phyloP scores from a whole-genome alignment of 1,284 basidiomycete species.

The Ceratobasidium sp. region DNA sequence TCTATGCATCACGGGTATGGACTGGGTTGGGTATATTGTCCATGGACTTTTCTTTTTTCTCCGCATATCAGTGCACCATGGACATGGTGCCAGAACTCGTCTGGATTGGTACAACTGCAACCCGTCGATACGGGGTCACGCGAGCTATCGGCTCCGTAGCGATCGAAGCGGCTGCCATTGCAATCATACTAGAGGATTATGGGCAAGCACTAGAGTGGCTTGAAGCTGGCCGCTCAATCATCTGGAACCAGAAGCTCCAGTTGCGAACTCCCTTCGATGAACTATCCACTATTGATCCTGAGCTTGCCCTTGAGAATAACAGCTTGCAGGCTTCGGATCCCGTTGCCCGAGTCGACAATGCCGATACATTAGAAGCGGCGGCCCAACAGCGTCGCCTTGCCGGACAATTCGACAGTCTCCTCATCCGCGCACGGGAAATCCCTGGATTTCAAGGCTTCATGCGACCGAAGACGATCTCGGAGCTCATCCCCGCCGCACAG shows the following conservation, averaged over 20 bases:
- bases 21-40: too few species aligned
- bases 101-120: constrained; percentile 9
- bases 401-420: background rate
- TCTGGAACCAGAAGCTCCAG: constrained; percentile 21
- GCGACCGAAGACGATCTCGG: background rate
- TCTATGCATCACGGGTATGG: background rate
- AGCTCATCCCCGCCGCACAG: background rate
- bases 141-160: background rate
- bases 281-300: background rate
- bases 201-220: constrained; percentile 25
- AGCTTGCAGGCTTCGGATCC: background rate
- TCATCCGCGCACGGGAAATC: background rate
- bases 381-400: constrained; percentile 13
- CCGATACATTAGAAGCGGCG: background rate
- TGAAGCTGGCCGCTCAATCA: background rate
- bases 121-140: background rate
- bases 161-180: background rate
- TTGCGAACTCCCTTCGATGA: constrained; percentile 5
- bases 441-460: constrained; percentile 16
- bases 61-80: background rate
- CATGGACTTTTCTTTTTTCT: too few species aligned
- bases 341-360: too few species aligned
- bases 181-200: background rate
- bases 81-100: constrained; percentile 22
- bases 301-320: background rate